These are phyloP conservation scores for Bigelowiella natans DNA, from an alignment of 78 protist genomes.

Conservation along the genomic window DNA sequence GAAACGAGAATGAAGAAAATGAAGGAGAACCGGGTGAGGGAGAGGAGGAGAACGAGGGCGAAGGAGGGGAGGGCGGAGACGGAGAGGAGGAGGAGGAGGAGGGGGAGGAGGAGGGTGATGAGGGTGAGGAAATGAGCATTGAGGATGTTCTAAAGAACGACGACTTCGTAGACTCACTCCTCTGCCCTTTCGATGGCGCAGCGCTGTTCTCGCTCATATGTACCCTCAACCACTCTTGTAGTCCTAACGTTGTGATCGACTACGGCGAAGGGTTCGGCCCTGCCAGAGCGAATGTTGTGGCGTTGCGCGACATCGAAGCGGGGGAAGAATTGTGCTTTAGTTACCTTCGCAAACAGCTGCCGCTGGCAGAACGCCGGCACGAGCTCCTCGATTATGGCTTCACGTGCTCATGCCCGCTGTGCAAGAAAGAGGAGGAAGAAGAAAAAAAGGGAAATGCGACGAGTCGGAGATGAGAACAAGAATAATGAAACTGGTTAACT, in stretches of 20 bases:
- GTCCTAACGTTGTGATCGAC: background rate
- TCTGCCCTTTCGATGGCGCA: background rate
- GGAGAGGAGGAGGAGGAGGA: background rate
- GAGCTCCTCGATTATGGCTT: background rate
- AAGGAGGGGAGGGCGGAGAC: background rate
- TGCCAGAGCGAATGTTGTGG: background rate
- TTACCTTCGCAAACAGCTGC: background rate
- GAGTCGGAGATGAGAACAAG: too few relatives aligned
- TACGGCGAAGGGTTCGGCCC: background rate
- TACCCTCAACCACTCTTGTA: background rate
- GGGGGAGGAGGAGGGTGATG: background rate
- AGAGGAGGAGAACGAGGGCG: background rate
- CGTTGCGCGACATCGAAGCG: background rate
- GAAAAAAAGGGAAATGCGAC: background rate
- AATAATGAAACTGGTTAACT: too few relatives aligned
- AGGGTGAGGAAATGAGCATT: background rate
- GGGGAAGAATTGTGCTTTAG: background rate
- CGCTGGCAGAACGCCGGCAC: background rate
- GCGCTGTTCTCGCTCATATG: background rate
- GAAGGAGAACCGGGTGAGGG: background rate
- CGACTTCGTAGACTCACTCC: background rate
- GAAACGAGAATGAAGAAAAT: background rate
- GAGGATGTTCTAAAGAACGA: background rate
- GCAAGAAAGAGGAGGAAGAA: background rate
- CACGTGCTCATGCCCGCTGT: background rate